Evolutionary conservation across 2,329 filamentous ascomycete species (phyloP).

Genomic region (Raffaelea arxii): DNA sequence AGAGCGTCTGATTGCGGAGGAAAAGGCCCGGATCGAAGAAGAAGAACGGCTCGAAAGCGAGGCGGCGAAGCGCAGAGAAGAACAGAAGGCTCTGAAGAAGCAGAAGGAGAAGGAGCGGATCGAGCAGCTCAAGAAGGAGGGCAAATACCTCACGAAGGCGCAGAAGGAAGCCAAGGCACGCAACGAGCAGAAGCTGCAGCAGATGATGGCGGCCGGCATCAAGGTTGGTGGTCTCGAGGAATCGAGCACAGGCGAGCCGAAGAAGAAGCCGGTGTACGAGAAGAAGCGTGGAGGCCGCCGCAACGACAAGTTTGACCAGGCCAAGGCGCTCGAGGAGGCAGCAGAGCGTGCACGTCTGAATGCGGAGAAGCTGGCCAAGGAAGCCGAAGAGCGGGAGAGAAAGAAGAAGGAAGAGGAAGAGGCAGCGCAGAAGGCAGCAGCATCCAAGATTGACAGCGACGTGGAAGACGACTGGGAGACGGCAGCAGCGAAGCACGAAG

Average conservation of each 20-base stretch:
- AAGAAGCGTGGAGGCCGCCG: slow-evolving; percentile 56
- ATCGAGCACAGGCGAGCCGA: slow-evolving; percentile 44
- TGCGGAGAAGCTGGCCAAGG: slow-evolving; percentile 56
- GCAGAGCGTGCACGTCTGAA: slow-evolving; percentile 60
- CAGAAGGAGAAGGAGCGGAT: slow-evolving; percentile 79
- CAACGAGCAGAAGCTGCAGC: slow-evolving; percentile 71
- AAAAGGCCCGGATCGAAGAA: slow-evolving; percentile 55
- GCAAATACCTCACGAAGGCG: slow-evolving; percentile 77
- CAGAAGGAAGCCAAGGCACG: slow-evolving; percentile 74
- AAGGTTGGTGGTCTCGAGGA: slow-evolving; percentile 55
- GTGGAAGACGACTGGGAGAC: slow-evolving; percentile 83
- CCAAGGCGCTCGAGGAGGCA: slow-evolving; percentile 67
- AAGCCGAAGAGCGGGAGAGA: slow-evolving; percentile 47
- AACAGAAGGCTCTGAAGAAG: slow-evolving; percentile 69
- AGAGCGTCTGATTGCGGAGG: slow-evolving; percentile 47
- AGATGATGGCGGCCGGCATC: slow-evolving; percentile 72
- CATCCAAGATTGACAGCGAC: slow-evolving; percentile 46
- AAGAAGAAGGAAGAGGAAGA: slow-evolving; percentile 47
- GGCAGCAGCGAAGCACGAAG: slow-evolving; percentile 63
- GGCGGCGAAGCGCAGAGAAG: slow-evolving; percentile 59
- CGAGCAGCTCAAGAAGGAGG: slow-evolving; percentile 79
- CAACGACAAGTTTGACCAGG: slow-evolving; percentile 59
- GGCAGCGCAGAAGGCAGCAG: slow-evolving; percentile 39
- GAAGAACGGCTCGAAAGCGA: slow-evolving; percentile 56
- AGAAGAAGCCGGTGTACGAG: slow-evolving; percentile 70